Base-by-base conservation (phyloP, 1,139 yeast species). In the Meyerozyma guilliermondii region DNA sequence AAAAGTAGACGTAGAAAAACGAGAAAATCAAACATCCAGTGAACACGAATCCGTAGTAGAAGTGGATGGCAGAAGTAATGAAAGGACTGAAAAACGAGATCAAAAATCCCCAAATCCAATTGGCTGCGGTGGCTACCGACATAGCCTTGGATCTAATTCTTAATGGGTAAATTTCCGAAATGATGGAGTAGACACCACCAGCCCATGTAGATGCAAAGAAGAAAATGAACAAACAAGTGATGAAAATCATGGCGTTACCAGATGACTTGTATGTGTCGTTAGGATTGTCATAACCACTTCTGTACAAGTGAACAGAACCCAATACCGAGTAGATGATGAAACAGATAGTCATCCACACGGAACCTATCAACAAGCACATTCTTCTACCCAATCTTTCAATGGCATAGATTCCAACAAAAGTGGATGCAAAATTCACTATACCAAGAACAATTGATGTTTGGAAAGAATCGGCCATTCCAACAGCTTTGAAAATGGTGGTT, bases 191-290 rank as follows among this genome's bases (percentile, higher is more conserved):
- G 38, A 83, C 83, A 58, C 83, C 79, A 55, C 95, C 92, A 48
- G 91, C 95, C 95, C 95, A 87, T 7, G 95, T 81, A 33, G 85
- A 76, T 30, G 95, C 92, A 60, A 87, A 87, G 71, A 79, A 82
- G 76, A 84, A 83, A 50, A 88, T 85, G 68, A 80, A 88, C 47
- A 85, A 60, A 63, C 92, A 84, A 26, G 91, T 80, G 53, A 87
- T 77, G 55, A 85, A 81, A 60, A 87, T 83, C 87, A 78, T 71
- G 47, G 83, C 87, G 62, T 81, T 69, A 62, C 92, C 92, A 42
- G 84, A 80, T 47, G 83, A 68, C 50, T 65, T 66, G 38, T 58
- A 50, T 36, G 42, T 56, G 41, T 54, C 51, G 38, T 69, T 63
- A 33, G 65, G 60, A 42, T 67, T 67, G 51, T 63, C 62, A 49